Evolutionary conservation across 768 basidiomycete genomes (phyloP).

Genomic region (Lactarius evosmus): DNA sequence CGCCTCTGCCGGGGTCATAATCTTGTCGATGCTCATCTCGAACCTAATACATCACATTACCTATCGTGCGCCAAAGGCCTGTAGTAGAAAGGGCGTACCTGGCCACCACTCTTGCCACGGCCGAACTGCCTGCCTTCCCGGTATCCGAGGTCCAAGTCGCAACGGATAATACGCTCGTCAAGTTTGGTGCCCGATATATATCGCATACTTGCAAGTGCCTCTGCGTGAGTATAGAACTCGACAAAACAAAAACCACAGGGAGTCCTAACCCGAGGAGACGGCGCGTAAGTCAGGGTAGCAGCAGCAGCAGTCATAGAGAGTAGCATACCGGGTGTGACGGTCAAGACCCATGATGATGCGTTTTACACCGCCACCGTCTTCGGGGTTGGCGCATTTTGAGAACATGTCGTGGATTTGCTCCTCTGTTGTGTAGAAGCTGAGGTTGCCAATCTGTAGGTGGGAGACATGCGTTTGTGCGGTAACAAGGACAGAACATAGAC

Average conservation of each 20-base stretch:
- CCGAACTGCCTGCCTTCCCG: constrained; percentile 97
- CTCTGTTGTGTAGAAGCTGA: constrained; percentile 94
- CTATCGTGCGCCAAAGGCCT: background rate
- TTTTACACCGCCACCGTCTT: constrained; percentile 87
- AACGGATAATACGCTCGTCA: constrained; percentile 97
- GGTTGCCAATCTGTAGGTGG: constrained; percentile 75
- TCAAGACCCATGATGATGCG: constrained; percentile 95
- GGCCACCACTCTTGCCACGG: constrained; percentile 94
- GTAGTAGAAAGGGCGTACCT: constrained; percentile 42
- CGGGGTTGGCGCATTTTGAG: constrained; percentile 82
- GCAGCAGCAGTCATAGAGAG: background rate
- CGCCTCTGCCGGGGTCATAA: constrained; percentile 94
- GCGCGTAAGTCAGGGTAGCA: background rate
- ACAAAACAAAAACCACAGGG: constrained; percentile 96
- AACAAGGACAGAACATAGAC: constrained; percentile 32
- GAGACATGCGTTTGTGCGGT: background rate
- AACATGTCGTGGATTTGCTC: constrained; percentile 95
- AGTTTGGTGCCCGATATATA: constrained; percentile 98
- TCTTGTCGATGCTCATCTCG: constrained; percentile 96
- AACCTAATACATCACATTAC: constrained; percentile 39
- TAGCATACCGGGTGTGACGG: constrained; percentile 71
- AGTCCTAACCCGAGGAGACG: constrained; percentile 49
- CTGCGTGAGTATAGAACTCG: constrained; percentile 91
- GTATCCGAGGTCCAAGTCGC: constrained; percentile 96
- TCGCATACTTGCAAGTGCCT: constrained; percentile 88